These are phyloP conservation scores for Dioscorea alata DNA, from an alignment of 106 monocot species.

Conservation along the genomic window DNA sequence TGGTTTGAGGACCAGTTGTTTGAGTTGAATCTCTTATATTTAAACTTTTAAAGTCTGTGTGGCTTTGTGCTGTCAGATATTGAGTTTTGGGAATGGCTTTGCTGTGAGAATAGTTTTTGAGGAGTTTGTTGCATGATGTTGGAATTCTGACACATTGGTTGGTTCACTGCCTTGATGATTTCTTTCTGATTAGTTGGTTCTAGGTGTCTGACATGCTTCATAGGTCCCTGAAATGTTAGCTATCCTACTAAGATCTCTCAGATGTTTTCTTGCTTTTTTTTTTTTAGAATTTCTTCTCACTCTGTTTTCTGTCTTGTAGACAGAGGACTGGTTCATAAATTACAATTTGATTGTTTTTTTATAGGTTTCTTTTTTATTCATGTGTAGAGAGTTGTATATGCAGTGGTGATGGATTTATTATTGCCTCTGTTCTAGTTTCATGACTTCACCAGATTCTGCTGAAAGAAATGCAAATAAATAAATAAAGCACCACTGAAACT, in stretches of 20 bases:
- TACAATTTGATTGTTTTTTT: too few relatives aligned
- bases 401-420: too few relatives aligned
- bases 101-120: too few relatives aligned
- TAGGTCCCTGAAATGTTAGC: neutral
- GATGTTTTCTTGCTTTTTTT: neutral
- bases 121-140: slow-evolving; percentile 2
- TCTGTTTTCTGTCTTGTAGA: too few relatives aligned
- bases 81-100: neutral
- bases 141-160: neutral
- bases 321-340: too few relatives aligned
- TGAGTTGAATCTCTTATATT: neutral
- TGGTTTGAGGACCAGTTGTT: neutral
- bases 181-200: neutral
- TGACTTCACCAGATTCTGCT: too few relatives aligned
- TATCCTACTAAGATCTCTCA: neutral
- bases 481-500: too few relatives aligned
- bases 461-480: too few relatives aligned
- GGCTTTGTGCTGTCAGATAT: neutral
- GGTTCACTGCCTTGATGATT: slow-evolving; percentile 1
- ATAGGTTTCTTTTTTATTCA: too few relatives aligned
- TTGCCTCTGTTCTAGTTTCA: too few relatives aligned
- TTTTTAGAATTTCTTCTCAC: too few relatives aligned
- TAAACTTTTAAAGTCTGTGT: neutral
- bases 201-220: slow-evolving; percentile 5
- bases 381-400: too few relatives aligned